phyloP scores from a whole-genome alignment of 352 stramenopile genomes.

The Globisporangium splendens region DNA sequence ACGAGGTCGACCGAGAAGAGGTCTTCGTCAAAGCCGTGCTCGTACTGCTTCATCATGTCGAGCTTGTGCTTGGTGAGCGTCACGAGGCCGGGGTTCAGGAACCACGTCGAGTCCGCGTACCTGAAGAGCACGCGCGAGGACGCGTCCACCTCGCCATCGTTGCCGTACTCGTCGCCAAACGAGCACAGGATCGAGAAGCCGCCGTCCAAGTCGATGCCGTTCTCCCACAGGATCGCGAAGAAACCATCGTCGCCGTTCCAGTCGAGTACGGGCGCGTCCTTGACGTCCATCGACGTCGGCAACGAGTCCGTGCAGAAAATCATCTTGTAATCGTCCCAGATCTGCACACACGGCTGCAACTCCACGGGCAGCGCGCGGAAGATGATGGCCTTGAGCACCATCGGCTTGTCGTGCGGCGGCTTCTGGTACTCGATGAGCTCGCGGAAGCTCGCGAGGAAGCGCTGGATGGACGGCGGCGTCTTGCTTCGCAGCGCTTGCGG shows the following conservation, averaged over 20 bases:
- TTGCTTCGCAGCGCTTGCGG: conserved; percentile 53
- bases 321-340: conserved; percentile 77
- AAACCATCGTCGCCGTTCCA: conserved; percentile 82
- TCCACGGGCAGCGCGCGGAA: conserved; percentile 71
- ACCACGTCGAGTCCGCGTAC: conserved; percentile 81
- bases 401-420: conserved; percentile 53
- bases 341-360: conserved; percentile 71
- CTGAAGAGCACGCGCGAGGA: conserved; percentile 72
- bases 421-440: conserved; percentile 46
- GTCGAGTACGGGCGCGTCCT: conserved; percentile 51
- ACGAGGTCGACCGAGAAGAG: conserved; percentile 79
- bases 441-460: conserved; percentile 70
- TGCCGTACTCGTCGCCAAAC: conserved; percentile 75
- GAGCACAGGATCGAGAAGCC: conserved; percentile 84
- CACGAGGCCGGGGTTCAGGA: conserved; percentile 59
- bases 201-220: conserved; percentile 67
- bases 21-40: conserved; percentile 78
- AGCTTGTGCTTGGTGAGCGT: conserved; percentile 70
- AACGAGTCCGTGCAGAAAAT: conserved; percentile 57
- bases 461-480: conserved; percentile 73
- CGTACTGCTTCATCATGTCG: conserved; percentile 86
- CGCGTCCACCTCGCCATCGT: conserved; percentile 47
- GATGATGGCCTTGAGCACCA: conserved; percentile 79
- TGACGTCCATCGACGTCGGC: conserved; percentile 1
- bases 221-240: conserved; percentile 78